These are phyloP conservation scores for Trypanosomatidae sp. DNA, from an alignment of 208 protist genomes.

Conservation along the genomic window DNA sequence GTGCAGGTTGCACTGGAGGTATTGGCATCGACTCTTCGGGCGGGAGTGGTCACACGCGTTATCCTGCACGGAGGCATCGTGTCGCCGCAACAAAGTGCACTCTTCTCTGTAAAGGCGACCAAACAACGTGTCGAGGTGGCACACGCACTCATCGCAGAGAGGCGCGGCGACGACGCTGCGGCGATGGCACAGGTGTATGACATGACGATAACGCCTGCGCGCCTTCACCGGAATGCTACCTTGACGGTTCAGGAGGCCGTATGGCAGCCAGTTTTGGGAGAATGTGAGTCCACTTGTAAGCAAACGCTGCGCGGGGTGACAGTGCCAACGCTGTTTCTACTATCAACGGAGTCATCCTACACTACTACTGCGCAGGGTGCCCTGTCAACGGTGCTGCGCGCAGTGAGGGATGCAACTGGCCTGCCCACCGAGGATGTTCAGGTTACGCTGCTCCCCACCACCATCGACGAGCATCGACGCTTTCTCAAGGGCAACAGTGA, in stretches of 20 bases:
- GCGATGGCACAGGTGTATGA: conserved; percentile 61
- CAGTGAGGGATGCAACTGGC: conserved; percentile 27
- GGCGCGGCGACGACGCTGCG: conserved; percentile 44
- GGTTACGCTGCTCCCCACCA: conserved; percentile 54
- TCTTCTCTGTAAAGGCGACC: conserved; percentile 39
- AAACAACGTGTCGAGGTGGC: conserved; percentile 35
- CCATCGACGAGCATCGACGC: conserved; percentile 65
- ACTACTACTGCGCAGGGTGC: conserved; percentile 23
- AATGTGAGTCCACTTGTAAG: conserved; percentile 29
- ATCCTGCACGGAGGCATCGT: conserved; percentile 71
- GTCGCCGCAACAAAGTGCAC: conserved; percentile 20
- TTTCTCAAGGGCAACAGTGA: conserved; percentile 47
- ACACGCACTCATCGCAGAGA: conserved; percentile 34
- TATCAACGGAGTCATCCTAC: conserved; percentile 63
- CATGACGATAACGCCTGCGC: conserved; percentile 66
- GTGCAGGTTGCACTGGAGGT: conserved; percentile 71
- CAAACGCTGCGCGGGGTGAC: conserved; percentile 32
- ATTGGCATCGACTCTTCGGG: conserved; percentile 32
- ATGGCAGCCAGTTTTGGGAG: conserved; percentile 52
- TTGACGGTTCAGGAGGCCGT: conserved; percentile 77
- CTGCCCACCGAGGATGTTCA: conserved; percentile 38
- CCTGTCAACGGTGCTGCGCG: conserved; percentile 24
- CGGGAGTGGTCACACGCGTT: conserved; percentile 48
- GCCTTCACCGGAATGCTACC: conserved; percentile 40
- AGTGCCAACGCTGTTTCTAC: conserved; percentile 59